phyloP scores from a whole-genome alignment of 2,329 filamentous ascomycete species.

The Phymatotrichopsis omnivora region DNA sequence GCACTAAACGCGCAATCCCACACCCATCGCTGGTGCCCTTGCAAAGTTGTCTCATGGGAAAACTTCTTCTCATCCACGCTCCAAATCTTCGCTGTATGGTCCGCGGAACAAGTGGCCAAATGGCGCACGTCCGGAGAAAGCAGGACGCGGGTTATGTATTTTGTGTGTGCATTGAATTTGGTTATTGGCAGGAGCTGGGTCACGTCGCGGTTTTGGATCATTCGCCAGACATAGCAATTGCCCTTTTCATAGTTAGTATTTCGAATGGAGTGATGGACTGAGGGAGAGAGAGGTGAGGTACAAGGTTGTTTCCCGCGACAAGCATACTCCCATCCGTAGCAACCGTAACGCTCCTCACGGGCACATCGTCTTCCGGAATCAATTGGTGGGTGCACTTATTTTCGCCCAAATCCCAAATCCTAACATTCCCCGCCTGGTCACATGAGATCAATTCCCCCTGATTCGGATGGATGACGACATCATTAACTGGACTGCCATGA shows the following conservation, averaged over 20 bases:
- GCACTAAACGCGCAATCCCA: conserved; percentile 96
- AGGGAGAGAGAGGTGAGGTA: conserved; percentile 38
- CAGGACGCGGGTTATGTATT: conserved; percentile 85
- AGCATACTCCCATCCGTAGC: conserved; percentile 88
- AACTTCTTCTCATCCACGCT: conserved; percentile 48
- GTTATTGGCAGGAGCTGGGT: conserved; percentile 79
- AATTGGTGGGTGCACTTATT: conserved; percentile 95
- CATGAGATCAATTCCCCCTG: conserved; percentile 97
- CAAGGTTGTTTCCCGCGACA: conserved; percentile 84
- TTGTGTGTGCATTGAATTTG: conserved; percentile 80
- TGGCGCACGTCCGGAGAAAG: conserved; percentile 90
- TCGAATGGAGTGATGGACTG: background rate
- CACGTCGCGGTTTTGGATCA: conserved; percentile 70
- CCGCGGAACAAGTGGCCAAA: conserved; percentile 83
- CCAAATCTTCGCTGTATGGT: conserved; percentile 96
- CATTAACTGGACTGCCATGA: conserved; percentile 81
- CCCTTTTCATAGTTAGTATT: conserved; percentile 47
- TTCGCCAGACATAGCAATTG: conserved; percentile 94
- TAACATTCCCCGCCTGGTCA: conserved; percentile 81
- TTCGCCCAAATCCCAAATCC: conserved; percentile 93
- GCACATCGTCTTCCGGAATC: conserved; percentile 90
- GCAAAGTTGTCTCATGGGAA: conserved; percentile 74
- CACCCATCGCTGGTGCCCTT: conserved; percentile 89
- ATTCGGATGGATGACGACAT: conserved; percentile 98
- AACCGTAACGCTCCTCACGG: conserved; percentile 88